Percentiles rank a stretch among this genome's conserved stretches.
These are phyloP conservation scores for Oryza glumipatula DNA, from an alignment of 176 grass and related monocot species.

Conservation along the genomic window DNA sequence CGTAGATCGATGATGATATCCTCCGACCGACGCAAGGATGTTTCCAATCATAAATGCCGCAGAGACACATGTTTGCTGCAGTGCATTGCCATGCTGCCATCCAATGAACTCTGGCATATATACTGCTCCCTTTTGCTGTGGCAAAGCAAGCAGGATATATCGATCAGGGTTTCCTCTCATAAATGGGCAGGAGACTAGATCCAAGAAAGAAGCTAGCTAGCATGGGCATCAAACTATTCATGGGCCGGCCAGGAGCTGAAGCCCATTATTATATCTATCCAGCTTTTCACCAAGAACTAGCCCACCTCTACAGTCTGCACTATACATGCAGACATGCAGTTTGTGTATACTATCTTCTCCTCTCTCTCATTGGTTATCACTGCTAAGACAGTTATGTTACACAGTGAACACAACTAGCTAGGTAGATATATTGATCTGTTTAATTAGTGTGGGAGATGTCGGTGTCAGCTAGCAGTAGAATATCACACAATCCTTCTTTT, in stretches of 20 bases:
- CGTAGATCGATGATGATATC: background rate
- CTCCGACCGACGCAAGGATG: background rate
- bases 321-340: background rate
- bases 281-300: background rate
- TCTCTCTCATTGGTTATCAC: background rate
- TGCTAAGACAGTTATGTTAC: background rate
- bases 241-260: background rate
- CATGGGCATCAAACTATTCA: background rate
- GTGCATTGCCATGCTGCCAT: background rate
- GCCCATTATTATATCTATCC: background rate
- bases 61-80: background rate
- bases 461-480: background rate
- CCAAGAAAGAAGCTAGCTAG: background rate
- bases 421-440: background rate
- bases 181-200: background rate
- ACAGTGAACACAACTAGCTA: background rate
- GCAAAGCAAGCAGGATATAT: background rate
- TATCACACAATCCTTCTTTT: background rate
- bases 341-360: background rate
- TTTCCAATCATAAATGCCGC: background rate
- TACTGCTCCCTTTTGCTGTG: background rate
- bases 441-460: background rate
- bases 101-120: background rate
- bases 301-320: background rate
- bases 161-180: background rate